Percentiles rank a stretch among this genome's conserved stretches.
Conservation (phyloP, 2,329 filamentous ascomycete genomes). For the Oidium heveae region DNA sequence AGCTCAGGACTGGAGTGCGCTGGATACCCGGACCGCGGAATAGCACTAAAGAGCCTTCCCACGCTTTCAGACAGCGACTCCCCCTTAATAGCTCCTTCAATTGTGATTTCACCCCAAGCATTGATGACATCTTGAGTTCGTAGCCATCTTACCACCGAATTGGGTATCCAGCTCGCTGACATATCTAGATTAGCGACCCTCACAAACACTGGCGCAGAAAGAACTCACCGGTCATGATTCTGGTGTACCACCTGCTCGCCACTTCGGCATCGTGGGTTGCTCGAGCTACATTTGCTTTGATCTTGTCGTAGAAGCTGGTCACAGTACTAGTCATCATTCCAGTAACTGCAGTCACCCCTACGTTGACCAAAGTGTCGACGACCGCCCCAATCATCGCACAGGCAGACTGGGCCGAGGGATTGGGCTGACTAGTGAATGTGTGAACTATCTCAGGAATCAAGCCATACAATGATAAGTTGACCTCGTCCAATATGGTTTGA, state of each 20-base stretch:
- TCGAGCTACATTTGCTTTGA: neutral
- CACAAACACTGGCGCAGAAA: neutral
- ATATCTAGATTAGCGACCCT: neutral
- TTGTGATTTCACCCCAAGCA: neutral
- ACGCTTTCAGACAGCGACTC: neutral
- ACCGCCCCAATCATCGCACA: neutral
- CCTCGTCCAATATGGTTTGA: neutral
- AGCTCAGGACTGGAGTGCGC: neutral
- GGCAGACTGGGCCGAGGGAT: neutral
- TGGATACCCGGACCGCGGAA: neutral
- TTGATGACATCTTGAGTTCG: neutral
- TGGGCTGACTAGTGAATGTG: conserved; percentile 1
- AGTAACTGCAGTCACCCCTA: neutral
- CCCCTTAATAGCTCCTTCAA: neutral
- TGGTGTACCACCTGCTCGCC: neutral
- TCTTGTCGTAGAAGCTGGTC: neutral
- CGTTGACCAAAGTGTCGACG: neutral
- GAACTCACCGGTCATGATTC: neutral
- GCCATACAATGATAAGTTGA: neutral
- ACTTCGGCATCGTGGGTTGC: neutral
- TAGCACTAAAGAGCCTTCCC: neutral
- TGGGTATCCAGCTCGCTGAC: neutral
- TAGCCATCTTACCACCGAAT: neutral
- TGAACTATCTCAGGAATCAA: conserved; percentile 1
- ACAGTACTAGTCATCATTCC: neutral